Conservation (phyloP, 495 filamentous ascomycete species). For the Neurospora hispaniola region DNA sequence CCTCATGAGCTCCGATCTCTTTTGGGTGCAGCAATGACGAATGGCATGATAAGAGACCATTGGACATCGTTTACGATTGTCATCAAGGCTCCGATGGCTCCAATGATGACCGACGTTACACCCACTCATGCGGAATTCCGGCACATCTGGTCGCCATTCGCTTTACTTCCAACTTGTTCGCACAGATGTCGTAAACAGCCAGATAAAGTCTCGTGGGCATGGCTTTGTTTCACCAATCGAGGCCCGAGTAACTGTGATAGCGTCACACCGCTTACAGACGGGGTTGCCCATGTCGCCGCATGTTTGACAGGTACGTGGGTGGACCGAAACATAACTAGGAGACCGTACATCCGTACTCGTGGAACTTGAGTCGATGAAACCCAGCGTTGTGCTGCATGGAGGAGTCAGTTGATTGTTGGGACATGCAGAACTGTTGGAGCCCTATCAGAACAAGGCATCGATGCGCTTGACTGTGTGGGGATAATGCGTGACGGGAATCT, state of each 20-base stretch:
- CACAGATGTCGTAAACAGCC: neutral
- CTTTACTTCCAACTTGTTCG: neutral
- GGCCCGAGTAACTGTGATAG: neutral
- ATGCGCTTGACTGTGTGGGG: neutral
- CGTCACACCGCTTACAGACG: neutral
- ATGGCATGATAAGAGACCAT: neutral
- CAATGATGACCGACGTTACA: neutral
- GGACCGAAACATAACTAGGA: neutral
- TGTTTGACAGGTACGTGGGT: neutral
- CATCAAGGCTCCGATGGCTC: neutral
- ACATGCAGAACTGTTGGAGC: neutral
- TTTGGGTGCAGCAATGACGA: neutral
- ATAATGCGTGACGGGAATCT: neutral
- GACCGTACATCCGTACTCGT: neutral
- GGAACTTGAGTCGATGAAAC: neutral
- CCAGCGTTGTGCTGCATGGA: neutral
- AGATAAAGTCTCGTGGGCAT: neutral
- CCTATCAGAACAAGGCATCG: neutral
- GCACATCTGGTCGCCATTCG: neutral
- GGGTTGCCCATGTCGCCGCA: neutral
- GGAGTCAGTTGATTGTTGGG: neutral
- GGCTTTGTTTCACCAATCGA: neutral
- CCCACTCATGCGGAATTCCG: neutral
- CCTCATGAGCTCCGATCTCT: neutral
- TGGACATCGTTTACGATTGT: neutral